These are phyloP conservation scores for Aspergillus hiratsukae DNA, from an alignment of 2,329 filamentous ascomycete species.

Conservation along the genomic window DNA sequence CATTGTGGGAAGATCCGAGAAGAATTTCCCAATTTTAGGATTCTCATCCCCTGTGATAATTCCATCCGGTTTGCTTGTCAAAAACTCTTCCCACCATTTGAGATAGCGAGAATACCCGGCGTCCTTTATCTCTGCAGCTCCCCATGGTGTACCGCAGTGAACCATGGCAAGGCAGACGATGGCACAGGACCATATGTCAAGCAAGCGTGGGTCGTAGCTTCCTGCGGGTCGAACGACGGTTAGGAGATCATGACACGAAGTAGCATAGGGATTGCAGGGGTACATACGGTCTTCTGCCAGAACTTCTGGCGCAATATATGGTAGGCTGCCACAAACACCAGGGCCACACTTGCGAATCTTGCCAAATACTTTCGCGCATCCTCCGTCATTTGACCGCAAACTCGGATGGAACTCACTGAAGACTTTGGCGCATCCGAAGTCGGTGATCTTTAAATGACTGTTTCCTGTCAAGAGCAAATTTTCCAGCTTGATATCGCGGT, in stretches of 20 bases:
- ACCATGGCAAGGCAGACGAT: constrained; percentile 77
- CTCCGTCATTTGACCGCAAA: constrained; percentile 64
- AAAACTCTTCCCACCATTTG: constrained; percentile 65
- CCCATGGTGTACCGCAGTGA: constrained; percentile 70
- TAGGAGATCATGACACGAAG: not conserved
- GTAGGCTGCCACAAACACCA: constrained; percentile 77
- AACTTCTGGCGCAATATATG: constrained; percentile 85
- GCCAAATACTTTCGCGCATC: constrained; percentile 69
- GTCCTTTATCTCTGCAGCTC: constrained; percentile 56
- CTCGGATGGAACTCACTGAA: constrained; percentile 80
- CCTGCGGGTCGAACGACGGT: constrained; percentile 23
- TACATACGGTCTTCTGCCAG: constrained; percentile 57
- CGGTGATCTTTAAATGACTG: constrained; percentile 82
- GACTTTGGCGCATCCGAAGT: constrained; percentile 85
- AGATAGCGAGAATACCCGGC: constrained; percentile 62
- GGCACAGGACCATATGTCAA: constrained; percentile 83
- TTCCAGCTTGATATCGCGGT: constrained; percentile 87
- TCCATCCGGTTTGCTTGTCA: constrained; percentile 51
- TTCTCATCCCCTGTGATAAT: constrained; percentile 57
- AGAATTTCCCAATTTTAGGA: constrained; percentile 62
- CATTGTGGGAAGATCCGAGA: constrained; percentile 48
- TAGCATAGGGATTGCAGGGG: constrained; percentile 30
- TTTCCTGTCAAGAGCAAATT: constrained; percentile 75
- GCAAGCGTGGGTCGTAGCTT: constrained; percentile 67
- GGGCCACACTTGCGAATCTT: constrained; percentile 68